Percentiles rank a stretch among this genome's conserved stretches.
Evolutionary conservation across 1,284 basidiomycete genomes (phyloP).

Genomic region (Phaffia rhodozyma): DNA sequence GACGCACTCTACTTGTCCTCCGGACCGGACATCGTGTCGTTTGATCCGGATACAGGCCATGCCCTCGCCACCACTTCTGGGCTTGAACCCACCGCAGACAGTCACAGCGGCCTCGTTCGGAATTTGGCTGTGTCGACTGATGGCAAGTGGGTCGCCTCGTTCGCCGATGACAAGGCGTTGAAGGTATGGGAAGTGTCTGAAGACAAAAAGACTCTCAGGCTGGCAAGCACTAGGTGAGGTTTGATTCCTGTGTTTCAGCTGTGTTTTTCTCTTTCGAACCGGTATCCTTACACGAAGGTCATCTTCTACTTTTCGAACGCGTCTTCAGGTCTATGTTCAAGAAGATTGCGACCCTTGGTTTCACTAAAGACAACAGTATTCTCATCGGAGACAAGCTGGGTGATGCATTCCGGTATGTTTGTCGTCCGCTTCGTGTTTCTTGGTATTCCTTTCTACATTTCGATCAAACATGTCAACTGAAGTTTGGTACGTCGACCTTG

Average conservation of each 20-base stretch:
- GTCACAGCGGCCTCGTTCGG: conserved; percentile 45
- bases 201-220: conserved; percentile 38
- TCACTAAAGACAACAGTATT: conserved; percentile 49
- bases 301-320: not conserved
- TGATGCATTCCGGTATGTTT: conserved; percentile 57
- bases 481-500: not conserved
- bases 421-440: not conserved
- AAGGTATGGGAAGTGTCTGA: conserved; percentile 52
- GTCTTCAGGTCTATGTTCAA: conserved; percentile 56
- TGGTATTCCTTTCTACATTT: not conserved
- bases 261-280: not conserved
- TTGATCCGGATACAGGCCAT: conserved; percentile 40
- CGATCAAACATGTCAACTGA: not conserved
- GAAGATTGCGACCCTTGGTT: conserved; percentile 51
- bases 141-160: conserved; percentile 47
- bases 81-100: conserved; percentile 29
- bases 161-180: conserved; percentile 66
- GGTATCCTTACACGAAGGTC: not conserved
- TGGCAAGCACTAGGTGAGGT: conserved; percentile 51
- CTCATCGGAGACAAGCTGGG: conserved; percentile 75
- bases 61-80: conserved; percentile 36
- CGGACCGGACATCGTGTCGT: conserved; percentile 44
- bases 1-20: conserved; percentile 45
- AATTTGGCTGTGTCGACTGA: conserved; percentile 46
- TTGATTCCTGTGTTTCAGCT: not conserved